A percentile compares a stretch with the other conserved stretches of the same genome.
Evolutionary conservation across 768 basidiomycete genomes (phyloP).

Genomic region (Leccinum pellstonianum): DNA sequence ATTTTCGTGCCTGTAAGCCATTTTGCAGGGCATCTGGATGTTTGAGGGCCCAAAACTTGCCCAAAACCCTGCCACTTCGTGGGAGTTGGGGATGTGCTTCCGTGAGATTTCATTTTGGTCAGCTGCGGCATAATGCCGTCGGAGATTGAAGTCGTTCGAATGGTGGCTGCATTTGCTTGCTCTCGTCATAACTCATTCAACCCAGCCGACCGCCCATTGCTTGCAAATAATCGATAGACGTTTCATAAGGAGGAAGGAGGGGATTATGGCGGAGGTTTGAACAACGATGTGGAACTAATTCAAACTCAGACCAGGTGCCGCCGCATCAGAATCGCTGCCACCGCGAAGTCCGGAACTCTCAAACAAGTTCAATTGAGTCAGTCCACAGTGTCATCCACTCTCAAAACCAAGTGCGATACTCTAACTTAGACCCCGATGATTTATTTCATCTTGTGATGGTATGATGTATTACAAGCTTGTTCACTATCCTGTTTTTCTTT

Average conservation of each 20-base stretch:
- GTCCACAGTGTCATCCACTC: background rate
- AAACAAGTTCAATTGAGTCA: background rate
- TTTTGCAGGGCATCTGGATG: too few relatives aligned
- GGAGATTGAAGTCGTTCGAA: background rate
- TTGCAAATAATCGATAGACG: too few relatives aligned
- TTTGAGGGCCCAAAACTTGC: too few relatives aligned
- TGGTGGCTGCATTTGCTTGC: background rate
- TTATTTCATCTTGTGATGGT: background rate
- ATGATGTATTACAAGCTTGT: background rate
- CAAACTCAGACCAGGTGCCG: background rate
- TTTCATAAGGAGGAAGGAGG: background rate
- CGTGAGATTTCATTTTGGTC: too few relatives aligned
- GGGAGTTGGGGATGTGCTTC: too few relatives aligned
- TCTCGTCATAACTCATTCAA: background rate
- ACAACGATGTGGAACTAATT: background rate
- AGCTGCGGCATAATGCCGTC: background rate
- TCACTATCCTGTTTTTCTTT: background rate
- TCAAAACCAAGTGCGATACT: background rate
- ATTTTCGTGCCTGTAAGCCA: too few relatives aligned
- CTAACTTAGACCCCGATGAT: background rate
- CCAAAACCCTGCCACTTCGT: too few relatives aligned
- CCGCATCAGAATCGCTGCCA: background rate
- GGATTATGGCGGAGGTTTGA: background rate
- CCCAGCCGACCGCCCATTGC: too few relatives aligned
- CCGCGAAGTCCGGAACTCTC: background rate